Evolutionary conservation across 306 rosid genomes (phyloP), one percentile per base, ranked within the genome.

Genomic region (Nissolia schottii): DNA sequence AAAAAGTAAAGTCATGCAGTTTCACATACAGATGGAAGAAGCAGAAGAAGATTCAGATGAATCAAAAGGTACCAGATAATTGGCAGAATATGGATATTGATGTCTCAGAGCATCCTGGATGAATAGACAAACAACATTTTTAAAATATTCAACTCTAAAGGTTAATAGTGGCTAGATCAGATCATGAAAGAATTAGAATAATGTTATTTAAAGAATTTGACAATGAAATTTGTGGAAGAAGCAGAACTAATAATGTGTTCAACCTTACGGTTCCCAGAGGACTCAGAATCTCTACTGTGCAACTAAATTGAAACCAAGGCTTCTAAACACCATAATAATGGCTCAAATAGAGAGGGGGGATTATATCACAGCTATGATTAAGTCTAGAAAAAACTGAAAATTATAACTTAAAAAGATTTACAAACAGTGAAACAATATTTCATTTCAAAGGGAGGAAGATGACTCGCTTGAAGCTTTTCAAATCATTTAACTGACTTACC

Each of bases 81-180:
- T 70, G 77, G 71, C 81, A 77, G 77, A 77, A 77, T 77, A 77
- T 77, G 77, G 72, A 77, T 77, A 70, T 40, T 77, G 77, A 61
- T 37, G 81, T 70, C 81, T 77, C 77, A 77, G 58, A 69, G 72
- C 81, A 70, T 70, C 81, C 81, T 77, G 81, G 81, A 70, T 70
- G 81, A 77, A 77, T 70, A 77, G 72, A 70, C 81, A 77, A 77
- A 77, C 59, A 77, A 12, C 58, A 77, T 70, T 51, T 77, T 51
- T 51, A 69, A 70, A 77, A 14, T 28, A 70, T 70, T 70, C 34
- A 51, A 61, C 66, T 67, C 80, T 57, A 74, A 53, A 64, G 67
- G 57, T 74, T 37, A 65, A 65, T 20, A 75, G 73, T 54, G 79
- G 73, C 60, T 53, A 75, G 79, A 49, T 61, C 37, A 73, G 70